Percentiles rank a stretch among this genome's conserved stretches.
These are phyloP conservation scores for Stachybotrys elegans DNA, from an alignment of 2,329 filamentous ascomycete species.

Conservation along the genomic window DNA sequence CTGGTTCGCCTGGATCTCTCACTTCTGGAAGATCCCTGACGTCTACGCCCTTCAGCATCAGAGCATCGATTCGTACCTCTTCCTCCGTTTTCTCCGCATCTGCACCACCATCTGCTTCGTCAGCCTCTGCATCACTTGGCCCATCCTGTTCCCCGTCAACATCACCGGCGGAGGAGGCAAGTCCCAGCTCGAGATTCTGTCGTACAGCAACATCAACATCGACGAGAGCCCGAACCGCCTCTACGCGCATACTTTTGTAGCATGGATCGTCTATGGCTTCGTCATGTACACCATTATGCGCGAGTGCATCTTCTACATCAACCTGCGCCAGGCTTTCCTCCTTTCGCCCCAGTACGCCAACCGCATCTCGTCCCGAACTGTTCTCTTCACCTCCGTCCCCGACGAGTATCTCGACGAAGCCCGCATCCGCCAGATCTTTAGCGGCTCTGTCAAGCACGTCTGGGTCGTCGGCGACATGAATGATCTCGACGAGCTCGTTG, in stretches of 20 bases:
- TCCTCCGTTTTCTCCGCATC: slow-evolving; percentile 79
- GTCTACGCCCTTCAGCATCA: slow-evolving; percentile 80
- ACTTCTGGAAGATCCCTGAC: slow-evolving; percentile 62
- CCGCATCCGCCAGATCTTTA: slow-evolving; percentile 73
- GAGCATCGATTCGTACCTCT: slow-evolving; percentile 83
- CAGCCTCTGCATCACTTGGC: slow-evolving; percentile 78
- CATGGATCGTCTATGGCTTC: slow-evolving; percentile 81
- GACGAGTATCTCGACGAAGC: slow-evolving; percentile 67
- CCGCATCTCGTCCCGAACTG: slow-evolving; percentile 83
- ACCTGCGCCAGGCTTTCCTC: slow-evolving; percentile 90
- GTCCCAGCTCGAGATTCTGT: slow-evolving; percentile 53
- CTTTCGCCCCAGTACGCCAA: slow-evolving; percentile 77
- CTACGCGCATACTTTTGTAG: slow-evolving; percentile 76
- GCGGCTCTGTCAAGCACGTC: slow-evolving; percentile 70
- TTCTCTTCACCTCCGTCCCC: slow-evolving; percentile 87
- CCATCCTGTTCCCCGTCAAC: slow-evolving; percentile 78
- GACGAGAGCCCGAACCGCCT: slow-evolving; percentile 57
- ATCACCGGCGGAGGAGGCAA: slow-evolving; percentile 67
- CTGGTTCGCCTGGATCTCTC: slow-evolving; percentile 55
- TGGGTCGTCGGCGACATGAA: slow-evolving; percentile 77
- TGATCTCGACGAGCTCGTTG: slow-evolving; percentile 70
- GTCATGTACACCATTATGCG: slow-evolving; percentile 85
- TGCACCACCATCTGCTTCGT: slow-evolving; percentile 73
- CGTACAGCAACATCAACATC: slow-evolving; percentile 37
- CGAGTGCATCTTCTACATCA: slow-evolving; percentile 90